Evolutionary conservation across 2,329 filamentous ascomycete genomes (phyloP).

Genomic region (Hirsutella thompsonii): DNA sequence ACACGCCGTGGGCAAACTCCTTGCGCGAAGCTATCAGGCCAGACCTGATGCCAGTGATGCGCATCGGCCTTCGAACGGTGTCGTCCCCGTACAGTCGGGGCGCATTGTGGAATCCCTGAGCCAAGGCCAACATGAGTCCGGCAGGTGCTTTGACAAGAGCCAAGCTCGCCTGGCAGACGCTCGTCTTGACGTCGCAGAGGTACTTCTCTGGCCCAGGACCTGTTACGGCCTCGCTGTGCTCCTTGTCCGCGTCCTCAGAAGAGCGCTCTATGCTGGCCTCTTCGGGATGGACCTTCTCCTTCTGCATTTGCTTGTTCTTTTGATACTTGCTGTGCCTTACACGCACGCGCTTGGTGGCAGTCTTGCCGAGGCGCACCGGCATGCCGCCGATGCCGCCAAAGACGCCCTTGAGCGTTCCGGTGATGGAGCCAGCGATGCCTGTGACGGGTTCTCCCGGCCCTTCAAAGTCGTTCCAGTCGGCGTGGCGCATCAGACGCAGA

Average conservation of each 20-base stretch:
- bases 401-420: conserved; percentile 43
- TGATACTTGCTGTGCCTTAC: conserved; percentile 37
- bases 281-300: conserved; percentile 5
- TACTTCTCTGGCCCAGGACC: conserved; percentile 18
- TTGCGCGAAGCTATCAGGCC: conserved; percentile 47
- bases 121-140: conserved; percentile 46
- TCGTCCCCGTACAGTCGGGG: conserved; percentile 58
- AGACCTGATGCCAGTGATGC: conserved; percentile 52
- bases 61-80: conserved; percentile 49
- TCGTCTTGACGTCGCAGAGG: conserved; percentile 36
- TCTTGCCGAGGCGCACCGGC: conserved; percentile 47
- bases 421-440: conserved; percentile 48
- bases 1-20: conserved; percentile 51
- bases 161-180: conserved; percentile 34
- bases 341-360: conserved; percentile 38
- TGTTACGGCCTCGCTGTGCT: background rate
- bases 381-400: conserved; percentile 52
- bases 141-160: conserved; percentile 45
- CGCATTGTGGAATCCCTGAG: conserved; percentile 59
- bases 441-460: conserved; percentile 63
- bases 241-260: background rate
- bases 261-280: background rate
- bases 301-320: conserved; percentile 28
- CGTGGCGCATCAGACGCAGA: conserved; percentile 50
- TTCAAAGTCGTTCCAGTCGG: conserved; percentile 67